Base-by-base conservation (phyloP, 108 stramenopile genomes). In the Pseudonitzschia multiseries region DNA sequence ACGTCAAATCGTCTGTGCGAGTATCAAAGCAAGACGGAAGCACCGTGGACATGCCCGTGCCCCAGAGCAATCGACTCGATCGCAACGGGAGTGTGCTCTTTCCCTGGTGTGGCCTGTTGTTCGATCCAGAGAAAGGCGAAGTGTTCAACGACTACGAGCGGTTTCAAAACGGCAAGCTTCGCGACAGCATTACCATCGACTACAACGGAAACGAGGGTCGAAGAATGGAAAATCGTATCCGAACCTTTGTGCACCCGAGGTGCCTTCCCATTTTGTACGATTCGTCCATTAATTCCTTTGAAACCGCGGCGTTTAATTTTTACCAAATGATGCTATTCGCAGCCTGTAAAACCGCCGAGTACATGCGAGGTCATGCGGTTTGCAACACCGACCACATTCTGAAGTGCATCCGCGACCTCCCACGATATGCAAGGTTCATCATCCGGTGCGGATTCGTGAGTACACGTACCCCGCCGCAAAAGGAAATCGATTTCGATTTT, bases 91-190 rank as follows among this genome's bases (percentile, higher is more conserved):
- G 32, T 22, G 52, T 17, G 22, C 65, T 83, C 62, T 91, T 95
- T 60, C 85, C 88, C 14, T 96, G 92, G 91, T 96, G 95, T 57
- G 95, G 95, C n/a, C 57, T 96, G 65, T 82, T 93, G 18, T 85
- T 96, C 66, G 79, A 96, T 72, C 84, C 87, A 0, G 64, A 50
- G 50, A 87, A 87, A n/a, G 90, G 91, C 64, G 90, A 92, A 69
- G 87, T 91, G 1, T 71, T 72, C 17, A 62, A 90, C 42, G 95
- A 96, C 74, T 83, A 85, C 57, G 53, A 74, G 12, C 81, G 94
- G 20, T 91, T 95, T 74, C 68, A 67, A 29, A 83, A 74, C 5
- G 65, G 69, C 6, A 76, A 79, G 57, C 81, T 87, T 18, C 72
- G 65, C 1, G 83, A 89, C 64, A 71, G 75, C 43, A 70, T 96